Percentiles rank a stretch among this genome's conserved stretches.
Evolutionary conservation across 805 yeast genomes (phyloP).

Genomic region (Candida silvatica): DNA sequence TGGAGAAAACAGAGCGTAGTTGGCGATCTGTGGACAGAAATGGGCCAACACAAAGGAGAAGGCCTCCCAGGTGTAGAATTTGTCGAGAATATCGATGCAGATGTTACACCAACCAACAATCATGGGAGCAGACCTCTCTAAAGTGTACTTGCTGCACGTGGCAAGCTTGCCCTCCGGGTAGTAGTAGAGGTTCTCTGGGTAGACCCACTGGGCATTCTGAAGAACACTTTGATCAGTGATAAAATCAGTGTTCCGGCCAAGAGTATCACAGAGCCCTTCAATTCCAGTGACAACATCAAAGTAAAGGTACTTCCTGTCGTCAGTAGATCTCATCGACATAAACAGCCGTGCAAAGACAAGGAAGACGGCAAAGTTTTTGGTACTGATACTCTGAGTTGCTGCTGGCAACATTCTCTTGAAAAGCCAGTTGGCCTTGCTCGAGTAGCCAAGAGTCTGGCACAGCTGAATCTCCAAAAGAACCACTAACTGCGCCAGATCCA

Average conservation of each 20-base stretch:
- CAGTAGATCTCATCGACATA: constrained; percentile 41
- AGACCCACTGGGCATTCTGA: constrained; percentile 38
- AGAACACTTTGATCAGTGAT: constrained; percentile 16
- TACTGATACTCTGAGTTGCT: constrained; percentile 6
- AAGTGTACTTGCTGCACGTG: constrained; percentile 26
- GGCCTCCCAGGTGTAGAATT: constrained; percentile 59
- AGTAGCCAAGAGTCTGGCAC: constrained; percentile 9
- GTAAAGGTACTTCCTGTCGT: constrained; percentile 35
- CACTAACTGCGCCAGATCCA: constrained; percentile 5
- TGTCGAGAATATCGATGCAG: constrained; percentile 39
- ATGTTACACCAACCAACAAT: constrained; percentile 43
- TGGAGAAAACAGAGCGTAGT: constrained; percentile 38
- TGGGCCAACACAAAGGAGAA: constrained; percentile 62
- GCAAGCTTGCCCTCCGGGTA: constrained; percentile 36
- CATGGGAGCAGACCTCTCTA: constrained; percentile 21
- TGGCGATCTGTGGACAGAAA: constrained; percentile 62
- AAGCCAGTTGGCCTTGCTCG: constrained; percentile 6
- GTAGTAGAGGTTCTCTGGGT: constrained; percentile 47
- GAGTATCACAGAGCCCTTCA: constrained; percentile 55
- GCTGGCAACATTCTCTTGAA: constrained; percentile 8
- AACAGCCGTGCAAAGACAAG: constrained; percentile 44
- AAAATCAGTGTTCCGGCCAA: constrained; percentile 38
- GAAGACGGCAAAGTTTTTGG: constrained; percentile 19
- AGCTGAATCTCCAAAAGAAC: constrained; percentile 9
- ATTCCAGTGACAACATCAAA: constrained; percentile 49